A percentile compares a stretch with the other conserved stretches of the same genome.
Evolutionary conservation across 225 moss, liverwort and hornwort species (phyloP).

Genomic region (Pseudoscleropodium purum): DNA sequence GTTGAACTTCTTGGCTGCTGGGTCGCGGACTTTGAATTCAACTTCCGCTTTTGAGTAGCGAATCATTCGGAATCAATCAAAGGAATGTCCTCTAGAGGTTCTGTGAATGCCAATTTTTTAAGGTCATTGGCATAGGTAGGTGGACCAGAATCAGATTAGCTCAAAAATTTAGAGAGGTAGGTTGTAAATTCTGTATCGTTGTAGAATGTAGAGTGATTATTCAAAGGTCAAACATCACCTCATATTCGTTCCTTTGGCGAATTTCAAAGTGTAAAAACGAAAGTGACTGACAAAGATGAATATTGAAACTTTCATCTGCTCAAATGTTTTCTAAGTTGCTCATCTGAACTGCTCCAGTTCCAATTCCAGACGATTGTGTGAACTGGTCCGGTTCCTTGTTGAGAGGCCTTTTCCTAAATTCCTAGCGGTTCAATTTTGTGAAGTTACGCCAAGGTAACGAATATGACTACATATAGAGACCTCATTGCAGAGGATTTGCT

Average conservation of each 20-base stretch:
- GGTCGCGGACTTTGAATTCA: not conserved
- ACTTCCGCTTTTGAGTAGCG: not conserved
- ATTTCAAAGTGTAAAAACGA: not conserved
- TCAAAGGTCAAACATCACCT: not conserved
- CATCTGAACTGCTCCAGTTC: not conserved
- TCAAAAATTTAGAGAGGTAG: not conserved
- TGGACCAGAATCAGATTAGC: not conserved
- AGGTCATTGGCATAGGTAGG: not conserved
- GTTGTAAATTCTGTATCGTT: not conserved
- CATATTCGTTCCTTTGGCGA: not conserved
- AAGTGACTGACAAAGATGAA: not conserved
- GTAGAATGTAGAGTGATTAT: not conserved
- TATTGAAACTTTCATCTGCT: not conserved
- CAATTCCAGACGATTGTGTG: not conserved
- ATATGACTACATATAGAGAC: too few relatives aligned
- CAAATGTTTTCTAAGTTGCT: not conserved
- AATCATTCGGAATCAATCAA: not conserved
- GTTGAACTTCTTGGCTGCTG: slow-evolving; percentile 3
- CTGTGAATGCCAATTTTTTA: not conserved
- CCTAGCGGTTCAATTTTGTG: not conserved
- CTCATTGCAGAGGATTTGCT: not conserved
- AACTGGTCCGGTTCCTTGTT: not conserved
- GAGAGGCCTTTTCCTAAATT: too few relatives aligned
- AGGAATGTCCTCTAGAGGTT: not conserved
- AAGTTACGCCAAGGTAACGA: not conserved